A percentile compares a stretch with the other conserved stretches of the same genome.
phyloP scores from a whole-genome alignment of 106 monocot genomes.

The Amphibolis antarctica region DNA sequence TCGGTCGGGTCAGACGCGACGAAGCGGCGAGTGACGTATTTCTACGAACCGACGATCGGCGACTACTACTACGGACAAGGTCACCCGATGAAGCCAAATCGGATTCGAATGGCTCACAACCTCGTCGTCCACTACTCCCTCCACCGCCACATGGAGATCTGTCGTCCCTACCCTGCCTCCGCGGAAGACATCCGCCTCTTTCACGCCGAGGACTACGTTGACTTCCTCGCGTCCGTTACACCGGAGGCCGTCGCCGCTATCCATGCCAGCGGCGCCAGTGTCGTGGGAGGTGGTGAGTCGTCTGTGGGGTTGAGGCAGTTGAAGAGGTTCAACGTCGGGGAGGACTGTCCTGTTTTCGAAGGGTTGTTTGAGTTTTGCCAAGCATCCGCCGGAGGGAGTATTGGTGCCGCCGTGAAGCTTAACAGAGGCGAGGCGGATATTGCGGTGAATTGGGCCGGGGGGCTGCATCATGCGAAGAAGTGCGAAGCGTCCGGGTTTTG shows the following conservation, averaged over 20 bases:
- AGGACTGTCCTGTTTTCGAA: slow-evolving; percentile 21
- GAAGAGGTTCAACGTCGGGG: slow-evolving; percentile 22
- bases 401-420: slow-evolving; percentile 20
- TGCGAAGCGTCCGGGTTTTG: slow-evolving; percentile 21
- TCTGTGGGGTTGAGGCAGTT: neutral
- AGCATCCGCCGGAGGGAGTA: slow-evolving; percentile 12
- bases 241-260: slow-evolving; percentile 5
- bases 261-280: neutral
- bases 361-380: slow-evolving; percentile 18
- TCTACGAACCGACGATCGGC: slow-evolving; percentile 23
- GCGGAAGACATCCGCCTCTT: slow-evolving; percentile 13
- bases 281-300: neutral
- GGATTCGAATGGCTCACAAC: slow-evolving; percentile 20
- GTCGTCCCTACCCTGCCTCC: slow-evolving; percentile 14
- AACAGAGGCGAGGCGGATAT: slow-evolving; percentile 15
- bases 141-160: slow-evolving; percentile 21
- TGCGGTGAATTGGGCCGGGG: slow-evolving; percentile 20
- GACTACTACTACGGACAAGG: slow-evolving; percentile 27
- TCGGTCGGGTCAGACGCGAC: slow-evolving; percentile 12
- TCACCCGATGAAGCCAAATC: slow-evolving; percentile 20
- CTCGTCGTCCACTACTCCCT: slow-evolving; percentile 19
- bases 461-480: slow-evolving; percentile 23
- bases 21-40: slow-evolving; percentile 20
- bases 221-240: slow-evolving; percentile 15
- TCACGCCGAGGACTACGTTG: slow-evolving; percentile 18